Evolutionary conservation across 2,329 filamentous ascomycete genomes (phyloP), one percentile per base, ranked within the genome.

Genomic region (Orbilia ellipsospora): DNA sequence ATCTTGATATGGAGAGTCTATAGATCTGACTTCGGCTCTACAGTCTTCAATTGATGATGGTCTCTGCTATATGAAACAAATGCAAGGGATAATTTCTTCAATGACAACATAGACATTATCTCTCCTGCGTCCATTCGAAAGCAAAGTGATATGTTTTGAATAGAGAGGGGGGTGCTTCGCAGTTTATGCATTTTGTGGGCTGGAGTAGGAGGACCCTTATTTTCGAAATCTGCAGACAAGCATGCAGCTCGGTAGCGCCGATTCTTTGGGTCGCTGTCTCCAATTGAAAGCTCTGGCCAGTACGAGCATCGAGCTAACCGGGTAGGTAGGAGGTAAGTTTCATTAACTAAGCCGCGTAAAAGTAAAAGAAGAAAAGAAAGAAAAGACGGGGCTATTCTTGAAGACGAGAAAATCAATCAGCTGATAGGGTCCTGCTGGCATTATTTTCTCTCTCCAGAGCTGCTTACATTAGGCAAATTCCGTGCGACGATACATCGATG

Each of bases 81-180:
- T 68, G 70, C 63, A 64, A 74, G 63, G 70, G 59, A 68, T 62
- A 23, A 31, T 23, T 57, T 55, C 50, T 57, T 63, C 57, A 36
- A 74, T 74, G 70, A 74, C 70, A 74, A 45, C 70, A 74, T 74
- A 63, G 57, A 67, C 70, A 74, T 60, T 63, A 48, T 74, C 45
- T 20, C 45, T 68, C 56, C 57, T 62, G 62, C 52, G 28, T 20
- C 42, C 12, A 40, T 31, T 61, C 48, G 68, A 55, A 45, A 54
- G 31, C 48, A 50, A 57, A 51, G 40, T 45, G 26, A 54, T 55
- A 44, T 57, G 26, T 15, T 48, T 74, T 62, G 54, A 64, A 42
- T 63, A 42, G 50, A 60, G 28, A 68, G 56, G 51, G 57, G 70
- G 48, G 56, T 56, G 50, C 57, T 68, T 66, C 51, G 28, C 63